Evolutionary conservation across 805 yeast species (phyloP).

Genomic region (Schizosaccharomyces lindneri): DNA sequence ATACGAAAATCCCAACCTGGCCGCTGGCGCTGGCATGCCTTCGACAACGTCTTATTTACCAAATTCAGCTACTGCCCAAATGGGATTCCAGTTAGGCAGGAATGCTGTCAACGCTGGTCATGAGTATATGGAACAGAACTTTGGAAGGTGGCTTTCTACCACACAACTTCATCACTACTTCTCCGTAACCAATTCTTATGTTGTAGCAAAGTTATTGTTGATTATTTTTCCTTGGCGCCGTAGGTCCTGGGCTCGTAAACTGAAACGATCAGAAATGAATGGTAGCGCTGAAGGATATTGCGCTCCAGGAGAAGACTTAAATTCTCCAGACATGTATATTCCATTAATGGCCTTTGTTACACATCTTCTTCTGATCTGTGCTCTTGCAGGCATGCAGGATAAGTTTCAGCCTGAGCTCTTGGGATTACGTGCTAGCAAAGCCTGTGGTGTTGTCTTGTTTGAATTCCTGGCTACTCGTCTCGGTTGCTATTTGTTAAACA

Average conservation of each 20-base stretch:
- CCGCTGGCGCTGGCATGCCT: too few relatives aligned
- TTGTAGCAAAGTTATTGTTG: slow-evolving; percentile 41
- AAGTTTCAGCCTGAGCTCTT: slow-evolving; percentile 80
- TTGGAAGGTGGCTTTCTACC: slow-evolving; percentile 24
- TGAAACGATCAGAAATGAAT: slow-evolving; percentile 16
- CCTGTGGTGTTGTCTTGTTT: slow-evolving; percentile 53
- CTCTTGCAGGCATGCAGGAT: slow-evolving; percentile 64
- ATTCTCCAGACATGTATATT: slow-evolving; percentile 89
- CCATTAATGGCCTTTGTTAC: slow-evolving; percentile 86
- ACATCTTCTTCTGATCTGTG: slow-evolving; percentile 61
- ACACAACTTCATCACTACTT: slow-evolving; percentile 51
- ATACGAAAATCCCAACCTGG: slow-evolving; percentile 30
- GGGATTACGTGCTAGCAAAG: slow-evolving; percentile 66
- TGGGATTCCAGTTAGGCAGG: slow-evolving; percentile 76
- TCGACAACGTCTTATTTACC: not conserved
- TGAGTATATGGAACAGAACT: slow-evolving; percentile 49
- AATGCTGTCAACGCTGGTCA: slow-evolving; percentile 63
- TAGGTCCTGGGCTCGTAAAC: slow-evolving; percentile 15
- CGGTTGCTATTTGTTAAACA: slow-evolving; percentile 48
- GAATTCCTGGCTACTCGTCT: slow-evolving; percentile 56
- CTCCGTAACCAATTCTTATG: slow-evolving; percentile 76
- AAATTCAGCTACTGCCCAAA: slow-evolving; percentile 35
- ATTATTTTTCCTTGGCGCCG: slow-evolving; percentile 71
- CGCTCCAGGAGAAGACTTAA: slow-evolving; percentile 63
- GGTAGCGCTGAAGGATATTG: slow-evolving; percentile 26